Evolutionary conservation across 1,284 basidiomycete genomes (phyloP).

Genomic region (Puccinia triticina): DNA sequence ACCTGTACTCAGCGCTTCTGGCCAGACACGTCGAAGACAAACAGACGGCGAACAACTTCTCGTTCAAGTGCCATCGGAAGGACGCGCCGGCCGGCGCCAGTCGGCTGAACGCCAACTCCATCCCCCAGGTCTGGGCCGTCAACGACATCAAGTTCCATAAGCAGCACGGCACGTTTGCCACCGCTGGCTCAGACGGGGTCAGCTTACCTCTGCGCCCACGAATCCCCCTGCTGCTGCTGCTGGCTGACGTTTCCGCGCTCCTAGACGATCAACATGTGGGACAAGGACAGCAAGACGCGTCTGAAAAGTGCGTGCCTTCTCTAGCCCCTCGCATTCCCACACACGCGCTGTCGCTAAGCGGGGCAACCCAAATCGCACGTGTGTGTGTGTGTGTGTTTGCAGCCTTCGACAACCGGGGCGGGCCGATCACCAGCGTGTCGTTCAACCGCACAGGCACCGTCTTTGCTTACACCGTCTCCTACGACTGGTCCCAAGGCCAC

Average conservation of each 20-base stretch:
- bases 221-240: too few relatives aligned
- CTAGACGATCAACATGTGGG: conserved; percentile 65
- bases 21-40: conserved; percentile 78
- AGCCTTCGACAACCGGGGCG: conserved; percentile 73
- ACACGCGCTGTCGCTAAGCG: too few relatives aligned
- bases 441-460: conserved; percentile 86
- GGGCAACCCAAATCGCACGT: not conserved
- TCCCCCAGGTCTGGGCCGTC: conserved; percentile 82
- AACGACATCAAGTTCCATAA: conserved; percentile 92
- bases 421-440: conserved; percentile 68
- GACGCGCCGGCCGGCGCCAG: conserved; percentile 62
- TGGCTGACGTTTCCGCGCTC: conserved; percentile 32
- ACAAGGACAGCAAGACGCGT: conserved; percentile 83
- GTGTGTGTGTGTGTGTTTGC: conserved; percentile 53
- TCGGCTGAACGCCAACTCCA: conserved; percentile 68
- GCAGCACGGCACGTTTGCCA: conserved; percentile 89
- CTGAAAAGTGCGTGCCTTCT: conserved; percentile 75
- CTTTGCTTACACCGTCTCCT: conserved; percentile 70
- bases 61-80: conserved; percentile 92
- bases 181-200: conserved; percentile 70
- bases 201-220: conserved; percentile 53
- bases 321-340: not conserved
- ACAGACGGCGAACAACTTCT: conserved; percentile 75
- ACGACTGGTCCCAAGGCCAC: conserved; percentile 71
- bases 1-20: conserved; percentile 53